phyloP scores from a whole-genome alignment of 352 stramenopile genomes.

The Globisporangium perplexum region DNA sequence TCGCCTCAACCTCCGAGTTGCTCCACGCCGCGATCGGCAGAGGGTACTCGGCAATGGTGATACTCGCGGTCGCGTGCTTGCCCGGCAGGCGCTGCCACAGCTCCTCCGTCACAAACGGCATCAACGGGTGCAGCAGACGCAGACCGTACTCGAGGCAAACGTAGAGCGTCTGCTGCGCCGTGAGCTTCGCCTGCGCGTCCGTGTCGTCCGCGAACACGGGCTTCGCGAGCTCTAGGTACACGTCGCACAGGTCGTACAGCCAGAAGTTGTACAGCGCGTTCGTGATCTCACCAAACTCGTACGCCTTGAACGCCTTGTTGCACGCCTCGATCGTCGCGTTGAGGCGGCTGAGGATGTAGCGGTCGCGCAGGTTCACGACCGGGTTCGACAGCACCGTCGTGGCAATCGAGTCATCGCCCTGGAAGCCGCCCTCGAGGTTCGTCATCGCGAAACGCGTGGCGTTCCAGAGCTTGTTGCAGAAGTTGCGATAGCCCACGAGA shows the following conservation, averaged over 20 bases:
- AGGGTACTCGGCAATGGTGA: slow-evolving; percentile 80
- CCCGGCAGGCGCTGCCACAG: slow-evolving; percentile 84
- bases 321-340: slow-evolving; percentile 68
- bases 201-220: slow-evolving; percentile 88
- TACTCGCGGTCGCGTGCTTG: slow-evolving; percentile 58
- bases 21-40: slow-evolving; percentile 73
- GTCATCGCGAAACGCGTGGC: slow-evolving; percentile 97
- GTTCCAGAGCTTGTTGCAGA: slow-evolving; percentile 99
- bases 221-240: slow-evolving; percentile 99
- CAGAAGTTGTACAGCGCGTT: slow-evolving; percentile 96
- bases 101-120: slow-evolving; percentile 98
- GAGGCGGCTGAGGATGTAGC: slow-evolving; percentile 82
- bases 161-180: slow-evolving; percentile 82
- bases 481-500: slow-evolving; percentile 98
- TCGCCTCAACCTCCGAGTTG: slow-evolving; percentile 84
- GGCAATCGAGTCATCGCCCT: slow-evolving; percentile 43
- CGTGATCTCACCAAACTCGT: slow-evolving; percentile 96
- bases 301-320: slow-evolving; percentile 86
- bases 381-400: slow-evolving; percentile 59
- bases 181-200: slow-evolving; percentile 61
- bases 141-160: slow-evolving; percentile 79
- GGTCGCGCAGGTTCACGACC: slow-evolving; percentile 60
- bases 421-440: slow-evolving; percentile 88
- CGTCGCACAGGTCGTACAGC: slow-evolving; percentile 98
- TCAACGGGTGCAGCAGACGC: slow-evolving; percentile 95